Percentiles rank a stretch among this genome's conserved stretches.
Conservation (phyloP, 108 stramenopile species). For the Seminavis robusta region DNA sequence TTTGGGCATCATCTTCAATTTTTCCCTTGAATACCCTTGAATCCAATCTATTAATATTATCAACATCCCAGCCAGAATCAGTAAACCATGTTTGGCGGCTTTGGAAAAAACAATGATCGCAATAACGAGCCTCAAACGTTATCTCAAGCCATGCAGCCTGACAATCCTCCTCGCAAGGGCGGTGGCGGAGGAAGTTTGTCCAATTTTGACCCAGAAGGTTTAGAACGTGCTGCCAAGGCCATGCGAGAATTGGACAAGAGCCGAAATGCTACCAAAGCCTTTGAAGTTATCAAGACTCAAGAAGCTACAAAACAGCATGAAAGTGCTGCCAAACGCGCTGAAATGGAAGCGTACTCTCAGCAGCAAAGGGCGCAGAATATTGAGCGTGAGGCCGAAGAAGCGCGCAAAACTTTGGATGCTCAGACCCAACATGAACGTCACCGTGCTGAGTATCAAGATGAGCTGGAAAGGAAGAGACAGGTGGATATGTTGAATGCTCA, state of each 20-base stretch:
- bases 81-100: not conserved
- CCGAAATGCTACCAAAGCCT: conserved; percentile 71
- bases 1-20: too few relatives aligned
- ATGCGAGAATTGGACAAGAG: conserved; percentile 82
- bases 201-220: conserved; percentile 91
- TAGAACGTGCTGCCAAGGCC: conserved; percentile 94
- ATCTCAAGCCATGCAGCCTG: conserved; percentile 73
- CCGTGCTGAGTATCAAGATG: conserved; percentile 87
- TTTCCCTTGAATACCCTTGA: too few relatives aligned
- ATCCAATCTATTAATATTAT: too few relatives aligned
- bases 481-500: conserved; percentile 96
- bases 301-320: conserved; percentile 94
- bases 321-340: conserved; percentile 76
- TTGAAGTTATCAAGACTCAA: conserved; percentile 92
- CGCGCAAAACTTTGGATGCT: conserved; percentile 89
- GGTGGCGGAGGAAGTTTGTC: conserved; percentile 49
- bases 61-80: not conserved
- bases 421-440: conserved; percentile 93
- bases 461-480: conserved; percentile 95
- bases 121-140: conserved; percentile 64
- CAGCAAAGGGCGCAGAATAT: conserved; percentile 84
- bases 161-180: conserved; percentile 60
- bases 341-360: conserved; percentile 90
- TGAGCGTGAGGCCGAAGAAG: conserved; percentile 93
- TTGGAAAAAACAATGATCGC: conserved; percentile 7